These are phyloP conservation scores for Camillea tinctor DNA, from an alignment of 2,329 filamentous ascomycete species.

Conservation along the genomic window DNA sequence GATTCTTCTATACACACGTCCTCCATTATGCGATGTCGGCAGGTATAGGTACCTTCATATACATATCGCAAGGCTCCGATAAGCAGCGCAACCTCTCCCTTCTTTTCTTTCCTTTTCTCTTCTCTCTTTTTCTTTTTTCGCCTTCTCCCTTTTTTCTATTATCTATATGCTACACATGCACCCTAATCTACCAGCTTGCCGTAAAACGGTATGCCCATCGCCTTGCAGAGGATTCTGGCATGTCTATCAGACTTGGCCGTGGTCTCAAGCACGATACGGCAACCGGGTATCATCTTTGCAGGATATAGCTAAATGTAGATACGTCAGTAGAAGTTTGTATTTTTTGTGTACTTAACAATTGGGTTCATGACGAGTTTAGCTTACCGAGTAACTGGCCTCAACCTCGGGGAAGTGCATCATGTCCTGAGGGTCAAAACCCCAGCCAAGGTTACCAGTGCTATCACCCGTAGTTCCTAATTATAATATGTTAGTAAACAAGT, in stretches of 20 bases:
- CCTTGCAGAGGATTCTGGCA: slow-evolving; percentile 70
- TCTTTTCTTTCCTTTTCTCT: too few relatives aligned
- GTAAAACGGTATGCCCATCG: slow-evolving; percentile 77
- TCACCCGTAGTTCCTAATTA: slow-evolving; percentile 67
- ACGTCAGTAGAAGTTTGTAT: slow-evolving; percentile 4
- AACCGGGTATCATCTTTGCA: slow-evolving; percentile 76
- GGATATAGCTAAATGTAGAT: slow-evolving; percentile 54
- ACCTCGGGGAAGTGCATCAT: slow-evolving; percentile 89
- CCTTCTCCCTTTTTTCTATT: not conserved
- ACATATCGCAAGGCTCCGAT: not conserved
- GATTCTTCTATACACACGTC: slow-evolving; percentile 4
- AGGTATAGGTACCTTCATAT: slow-evolving; percentile 7
- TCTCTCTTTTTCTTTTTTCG: not conserved
- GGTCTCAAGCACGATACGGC: slow-evolving; percentile 80
- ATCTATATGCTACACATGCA: slow-evolving; percentile 9
- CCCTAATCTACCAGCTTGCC: slow-evolving; percentile 60
- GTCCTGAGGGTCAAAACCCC: slow-evolving; percentile 73
- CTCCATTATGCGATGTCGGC: too few relatives aligned
- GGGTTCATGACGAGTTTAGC: slow-evolving; percentile 36
- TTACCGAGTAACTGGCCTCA: slow-evolving; percentile 90
- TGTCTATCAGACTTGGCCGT: slow-evolving; percentile 83
- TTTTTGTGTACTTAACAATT: not conserved
- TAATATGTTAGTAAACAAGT: slow-evolving; percentile 2
- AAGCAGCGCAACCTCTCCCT: not conserved
- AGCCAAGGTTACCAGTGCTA: slow-evolving; percentile 80